Evolutionary conservation across 306 rosid species (phyloP), one percentile per base, ranked within the genome.

Genomic region (Sophora flavescens): DNA sequence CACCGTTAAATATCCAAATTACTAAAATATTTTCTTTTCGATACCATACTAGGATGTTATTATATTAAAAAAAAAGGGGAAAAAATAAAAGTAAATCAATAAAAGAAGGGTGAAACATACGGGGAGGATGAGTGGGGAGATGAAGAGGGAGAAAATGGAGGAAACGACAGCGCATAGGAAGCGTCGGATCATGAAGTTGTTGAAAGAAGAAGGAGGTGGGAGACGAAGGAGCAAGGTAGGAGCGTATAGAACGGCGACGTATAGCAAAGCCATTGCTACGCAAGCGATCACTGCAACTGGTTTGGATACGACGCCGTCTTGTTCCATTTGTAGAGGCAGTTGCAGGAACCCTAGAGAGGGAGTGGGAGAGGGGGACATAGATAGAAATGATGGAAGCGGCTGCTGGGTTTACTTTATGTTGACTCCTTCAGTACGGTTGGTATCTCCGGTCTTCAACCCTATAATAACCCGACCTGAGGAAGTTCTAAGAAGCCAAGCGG

Each of bases 151-250:
- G 81, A 87, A 51, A 54, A 85, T 16, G 22, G 96, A 85, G 6
- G 97, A 90, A 78, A 90, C 64, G 66, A 80, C 39, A 70, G 97
- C 93, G 81, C 97, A 89, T 1, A 87, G 32, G 91, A 90, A 95
- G n/a, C 97, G 95, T 30, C 96, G 90, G 75, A 89, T 64, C 88
- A 89, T 58, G 87, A 79, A 90, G 78, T 33, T 68, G 45, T 85
- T 71, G 80, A 81, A 73, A 35, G 97, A 90, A 38, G 96, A 48
- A 71, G 98, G 91, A 9, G 91, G 92, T 3, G 93, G 93, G 9
- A 95, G 89, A 14, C 96, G 96, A 15, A 95, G 91, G 63, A 95
- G 75, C 60, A 88, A 6, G 39, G 93, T 88, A 74, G 98, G 97
- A n/a, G 87, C 87, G 79, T 95, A 88, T 56, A 94, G 88, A 72